These are phyloP conservation scores for Nepenthes mirabilis DNA, from an alignment of 148 eudicot genomes.

Conservation along the genomic window DNA sequence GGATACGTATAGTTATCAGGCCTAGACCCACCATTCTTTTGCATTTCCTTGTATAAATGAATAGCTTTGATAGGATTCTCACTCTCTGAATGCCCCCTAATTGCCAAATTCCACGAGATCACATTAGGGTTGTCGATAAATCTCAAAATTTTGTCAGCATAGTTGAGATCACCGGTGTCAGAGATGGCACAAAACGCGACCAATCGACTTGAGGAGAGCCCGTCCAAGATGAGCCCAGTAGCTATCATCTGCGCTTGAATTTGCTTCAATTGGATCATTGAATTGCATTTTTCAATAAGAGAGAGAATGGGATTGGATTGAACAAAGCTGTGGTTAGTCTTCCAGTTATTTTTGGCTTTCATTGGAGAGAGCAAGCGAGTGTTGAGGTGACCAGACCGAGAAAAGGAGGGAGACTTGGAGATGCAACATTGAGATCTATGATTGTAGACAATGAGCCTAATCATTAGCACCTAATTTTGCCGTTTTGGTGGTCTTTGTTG, in stretches of 20 bases:
- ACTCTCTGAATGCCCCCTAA: slow-evolving; percentile 30
- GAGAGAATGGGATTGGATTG: slow-evolving; percentile 44
- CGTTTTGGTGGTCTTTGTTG: too few species aligned
- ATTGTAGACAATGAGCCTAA: slow-evolving; percentile 7
- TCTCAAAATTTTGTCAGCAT: slow-evolving; percentile 23
- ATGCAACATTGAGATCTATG: slow-evolving; percentile 6
- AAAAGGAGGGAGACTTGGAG: background rate
- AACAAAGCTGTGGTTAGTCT: slow-evolving; percentile 38
- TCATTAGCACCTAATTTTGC: slow-evolving; percentile 15
- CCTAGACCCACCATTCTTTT: slow-evolving; percentile 13
- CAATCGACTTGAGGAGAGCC: background rate
- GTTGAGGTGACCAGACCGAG: background rate
- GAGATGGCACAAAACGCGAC: slow-evolving; percentile 36
- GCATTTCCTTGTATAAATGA: slow-evolving; percentile 21
- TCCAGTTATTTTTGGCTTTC: slow-evolving; percentile 33
- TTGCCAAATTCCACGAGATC: slow-evolving; percentile 42
- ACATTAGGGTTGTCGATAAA: slow-evolving; percentile 20
- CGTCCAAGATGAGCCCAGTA: slow-evolving; percentile 14
- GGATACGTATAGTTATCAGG: slow-evolving; percentile 48
- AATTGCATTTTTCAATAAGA: slow-evolving; percentile 29
- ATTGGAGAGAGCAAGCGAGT: slow-evolving; percentile 10
- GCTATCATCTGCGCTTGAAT: slow-evolving; percentile 42
- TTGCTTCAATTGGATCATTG: slow-evolving; percentile 31
- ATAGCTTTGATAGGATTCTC: slow-evolving; percentile 15
- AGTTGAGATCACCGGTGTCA: slow-evolving; percentile 22